Base-by-base conservation (phyloP, 1,284 basidiomycete species). In the Apiotrichum akiyoshidainum region DNA sequence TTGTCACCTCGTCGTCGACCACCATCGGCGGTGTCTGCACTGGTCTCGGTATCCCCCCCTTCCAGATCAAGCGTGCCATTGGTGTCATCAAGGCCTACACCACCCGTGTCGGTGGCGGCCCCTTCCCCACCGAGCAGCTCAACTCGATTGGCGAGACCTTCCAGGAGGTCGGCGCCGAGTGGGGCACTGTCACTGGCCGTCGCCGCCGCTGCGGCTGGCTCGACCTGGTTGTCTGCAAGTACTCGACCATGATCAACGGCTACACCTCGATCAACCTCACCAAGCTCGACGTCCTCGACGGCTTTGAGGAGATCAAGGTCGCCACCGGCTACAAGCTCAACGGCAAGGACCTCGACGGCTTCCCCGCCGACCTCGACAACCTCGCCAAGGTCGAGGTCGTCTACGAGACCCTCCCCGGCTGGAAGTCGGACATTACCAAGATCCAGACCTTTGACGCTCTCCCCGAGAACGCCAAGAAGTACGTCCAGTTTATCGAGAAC, bases 51-150 rank as follows among this genome's bases (percentile, higher is more conserved):
- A 88, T 99, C 60, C 93, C 95, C 8, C 92, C 95, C 5, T 88
- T 87, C 77, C 78, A 84, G 63, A 88, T 99, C 66, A 92, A 90
- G 44, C 84, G 85, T 50, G 84, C 87, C 22, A 87, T 96, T 66
- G 96, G 95, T 62, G 95, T 99, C 60, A 83, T 95, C 77, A 99
- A 98, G 79, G 95, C 95, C 3, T 99, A 99, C 68, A 98, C 96
- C 21, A 98, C 95, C 4, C 86, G 95, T 46, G 95, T 99, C 33
- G 95, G 95, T 21, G 92, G 92, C 54, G 95, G 95, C 1, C 95
- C 95, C 12, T 99, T 99, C 84, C 93, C 96, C 6, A 92, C 92
- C 5, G 95, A 99, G 79, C 90, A 94, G 74, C 83, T 94, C 63
- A 90, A 94, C 76, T 87, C 88, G 39, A 79, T 89, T 48, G 95